Base-by-base conservation (phyloP, 2,329 filamentous ascomycete genomes). In the Colletotrichum tanaceti region DNA sequence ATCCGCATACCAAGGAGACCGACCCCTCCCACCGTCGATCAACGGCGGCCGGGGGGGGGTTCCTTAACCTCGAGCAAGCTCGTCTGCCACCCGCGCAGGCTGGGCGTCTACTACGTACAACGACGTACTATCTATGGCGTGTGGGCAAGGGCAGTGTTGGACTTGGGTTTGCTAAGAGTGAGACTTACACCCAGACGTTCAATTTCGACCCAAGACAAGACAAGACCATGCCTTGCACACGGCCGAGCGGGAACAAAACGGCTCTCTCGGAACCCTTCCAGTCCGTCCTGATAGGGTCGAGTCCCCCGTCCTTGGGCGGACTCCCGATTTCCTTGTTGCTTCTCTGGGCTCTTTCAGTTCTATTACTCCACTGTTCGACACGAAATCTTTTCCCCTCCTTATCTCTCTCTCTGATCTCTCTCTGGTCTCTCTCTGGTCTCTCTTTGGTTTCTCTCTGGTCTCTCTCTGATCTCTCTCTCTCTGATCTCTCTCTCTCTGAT, bases 251-350 rank as follows among this genome's bases (percentile, higher is more conserved):
- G 38, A 47, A 68, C 52, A n/a, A n/a, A 43, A 52, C 22, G 65
- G 62, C 39, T 62, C 65, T 55, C 54, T 9, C 52, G n/a, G 3
- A 28, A 20, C 28, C 7, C 28, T 28, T 39, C 14, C n/a, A n/a
- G n/a, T 22, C 43, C n/a, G 41, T 60, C 55, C 22, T 65, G 55
- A 65, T 65, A 59, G 65, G 62, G 28, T 53, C 55, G n/a, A 22
- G 50, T 53, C 65, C 50, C 28, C 49, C 39, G 62, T 44, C 43
- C 38, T 46, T 13, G 20, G 28, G n/a, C 16, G 49, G 61, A 38
- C 43, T 14, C 50, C n/a, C n/a, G n/a, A n/a, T 52, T n/a, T 52
- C 61, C 55, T 55, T 61, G 55, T 22, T 28, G 1, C 28, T 7
- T 28, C 28, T 28, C 28, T 28, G n/a, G 28, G 28, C 43, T 65